Base-by-base conservation (phyloP, 2,329 filamentous ascomycete species). In the Mycogone perniciosa region DNA sequence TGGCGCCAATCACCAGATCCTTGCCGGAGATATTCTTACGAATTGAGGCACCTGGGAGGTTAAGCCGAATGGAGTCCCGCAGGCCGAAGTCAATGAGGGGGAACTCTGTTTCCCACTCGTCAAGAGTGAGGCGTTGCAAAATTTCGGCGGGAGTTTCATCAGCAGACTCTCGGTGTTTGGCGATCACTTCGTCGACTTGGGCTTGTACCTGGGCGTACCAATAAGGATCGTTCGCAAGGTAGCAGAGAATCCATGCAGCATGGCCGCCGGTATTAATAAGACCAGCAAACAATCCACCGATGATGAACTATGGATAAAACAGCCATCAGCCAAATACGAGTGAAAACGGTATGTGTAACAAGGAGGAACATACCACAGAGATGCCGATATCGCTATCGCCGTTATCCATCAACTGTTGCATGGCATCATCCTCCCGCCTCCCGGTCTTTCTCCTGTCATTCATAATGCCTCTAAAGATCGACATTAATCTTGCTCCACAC, bases 251-350 rank as follows among this genome's bases (percentile, higher is more conserved):
- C 70, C 74, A 81, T 2, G 73, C 72, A 1, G 75, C 73, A 55
- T 79, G 81, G 60, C 79, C 72, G 37, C 77, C 77, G 27, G 67
- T 76, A 62, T 82, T 82, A n/a, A 81, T 56, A 33, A 77, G 66
- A n/a, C 78, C 79, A 1, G 79, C 78, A 58, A 79, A 80, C 3
- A 83, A 63, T 0, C 76, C 66, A 9, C 73, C 72, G n/a, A 81
- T 64, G 33, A 79, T 67, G 61, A 81, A 79, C 66, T 75, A 31
- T 31, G 30, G 11, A 27, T 2, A n/a, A 5, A 6, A 26, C 1
- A 1, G 4, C 37, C 7, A 50, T 48, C 29, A 29, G 26, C 5
- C 37, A 29, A 10, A 6, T 4, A 5, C 8, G 38, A 20, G 31
- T 3, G 7, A 20, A 31, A 13, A 11, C n/a, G 20, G 7, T 34